A percentile compares a stretch with the other conserved stretches of the same genome.
Evolutionary conservation across 345 rosid genomes (phyloP).

Genomic region (Triadica sebifera): DNA sequence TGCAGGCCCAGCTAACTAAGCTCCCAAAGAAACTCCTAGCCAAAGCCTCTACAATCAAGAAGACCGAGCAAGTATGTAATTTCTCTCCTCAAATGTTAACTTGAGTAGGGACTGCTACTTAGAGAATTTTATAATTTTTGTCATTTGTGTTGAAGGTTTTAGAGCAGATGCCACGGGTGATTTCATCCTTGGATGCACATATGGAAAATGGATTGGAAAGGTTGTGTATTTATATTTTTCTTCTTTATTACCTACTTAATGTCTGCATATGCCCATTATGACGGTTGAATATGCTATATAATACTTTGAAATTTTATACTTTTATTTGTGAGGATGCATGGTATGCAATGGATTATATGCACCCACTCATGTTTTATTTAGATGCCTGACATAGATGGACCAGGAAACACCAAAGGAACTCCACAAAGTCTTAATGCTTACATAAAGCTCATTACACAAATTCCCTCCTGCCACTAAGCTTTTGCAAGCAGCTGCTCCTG

Average conservation of each 20-base stretch:
- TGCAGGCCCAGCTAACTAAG: constrained; percentile 60
- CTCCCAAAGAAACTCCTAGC: constrained; percentile 84
- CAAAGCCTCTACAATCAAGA: constrained; percentile 60
- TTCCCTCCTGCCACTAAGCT: neutral
- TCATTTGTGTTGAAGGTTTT: constrained; percentile 44
- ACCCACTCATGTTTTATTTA: neutral
- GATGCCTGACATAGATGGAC: neutral
- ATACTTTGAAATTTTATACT: neutral
- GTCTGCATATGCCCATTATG: neutral
- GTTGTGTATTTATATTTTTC: constrained; percentile 26
- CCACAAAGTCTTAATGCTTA: neutral
- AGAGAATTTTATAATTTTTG: neutral
- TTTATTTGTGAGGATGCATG: neutral
- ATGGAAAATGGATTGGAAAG: constrained; percentile 71
- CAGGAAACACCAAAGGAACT: neutral
- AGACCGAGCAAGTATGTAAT: constrained; percentile 64
- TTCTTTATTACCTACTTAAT: neutral
- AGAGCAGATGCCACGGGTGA: constrained; percentile 76
- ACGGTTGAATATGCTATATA: neutral
- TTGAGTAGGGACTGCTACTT: neutral
- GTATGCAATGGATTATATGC: neutral
- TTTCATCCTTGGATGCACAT: constrained; percentile 77
- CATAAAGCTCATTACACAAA: too few relatives aligned
- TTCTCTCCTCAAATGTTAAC: neutral
- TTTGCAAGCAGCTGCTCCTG: neutral